Evolutionary conservation across 2,329 filamentous ascomycete species (phyloP).

Genomic region (Colletotrichum liriopes): DNA sequence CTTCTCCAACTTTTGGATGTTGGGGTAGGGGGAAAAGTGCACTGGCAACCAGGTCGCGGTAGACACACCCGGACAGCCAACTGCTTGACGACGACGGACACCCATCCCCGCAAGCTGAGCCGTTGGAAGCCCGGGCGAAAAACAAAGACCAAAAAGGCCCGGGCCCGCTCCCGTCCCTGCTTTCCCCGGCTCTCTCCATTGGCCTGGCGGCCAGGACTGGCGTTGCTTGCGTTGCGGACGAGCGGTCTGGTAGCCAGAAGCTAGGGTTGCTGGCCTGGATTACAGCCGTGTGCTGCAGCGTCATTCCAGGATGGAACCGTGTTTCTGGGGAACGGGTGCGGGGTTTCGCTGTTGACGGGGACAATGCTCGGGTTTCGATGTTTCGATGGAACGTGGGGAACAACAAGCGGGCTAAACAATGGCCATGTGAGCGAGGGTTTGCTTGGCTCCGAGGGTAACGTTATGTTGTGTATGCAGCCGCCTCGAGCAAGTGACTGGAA

Average conservation of each 20-base stretch:
- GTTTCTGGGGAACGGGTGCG: conserved; percentile 40
- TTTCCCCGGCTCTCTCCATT: conserved; percentile 22
- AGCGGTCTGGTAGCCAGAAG: not conserved
- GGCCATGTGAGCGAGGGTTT: conserved; percentile 24
- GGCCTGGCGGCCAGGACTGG: conserved; percentile 14
- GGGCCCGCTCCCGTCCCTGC: conserved; percentile 2
- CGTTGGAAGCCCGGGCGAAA: not conserved
- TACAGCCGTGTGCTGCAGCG: conserved; percentile 20
- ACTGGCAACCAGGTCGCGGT: not conserved
- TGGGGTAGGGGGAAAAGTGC: not conserved
- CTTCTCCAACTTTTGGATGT: conserved; percentile 5
- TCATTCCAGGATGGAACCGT: conserved; percentile 26
- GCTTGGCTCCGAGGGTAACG: not conserved
- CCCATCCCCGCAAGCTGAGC: not conserved
- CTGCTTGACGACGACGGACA: conserved; percentile 3
- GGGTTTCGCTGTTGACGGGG: conserved; percentile 18
- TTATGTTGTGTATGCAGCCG: not conserved
- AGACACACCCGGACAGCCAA: conserved; percentile 8
- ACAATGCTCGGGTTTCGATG: not conserved
- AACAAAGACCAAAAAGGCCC: too few relatives aligned
- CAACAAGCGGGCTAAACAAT: conserved; percentile 1
- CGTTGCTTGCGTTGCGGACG: not conserved
- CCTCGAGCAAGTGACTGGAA: not conserved
- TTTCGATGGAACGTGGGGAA: conserved; percentile 7
- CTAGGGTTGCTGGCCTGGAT: not conserved